Evolutionary conservation across 495 filamentous ascomycete species (phyloP), one percentile per base, ranked within the genome.

Genomic region (Sphaerosporella brunnea): DNA sequence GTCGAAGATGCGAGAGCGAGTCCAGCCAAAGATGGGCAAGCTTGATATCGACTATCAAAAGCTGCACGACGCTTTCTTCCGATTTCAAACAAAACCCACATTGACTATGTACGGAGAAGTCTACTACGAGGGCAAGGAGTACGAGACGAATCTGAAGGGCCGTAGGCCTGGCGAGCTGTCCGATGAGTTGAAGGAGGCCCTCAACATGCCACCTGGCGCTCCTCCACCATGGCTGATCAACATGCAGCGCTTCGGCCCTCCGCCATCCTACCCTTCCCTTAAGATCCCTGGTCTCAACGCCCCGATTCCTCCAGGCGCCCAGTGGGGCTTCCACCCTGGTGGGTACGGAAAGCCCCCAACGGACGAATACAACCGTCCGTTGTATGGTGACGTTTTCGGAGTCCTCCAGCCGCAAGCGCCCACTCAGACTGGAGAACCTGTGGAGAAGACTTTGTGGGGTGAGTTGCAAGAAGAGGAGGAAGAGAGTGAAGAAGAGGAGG

Each of bases 101-200:
- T 65, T 97, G 42, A 96, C 90, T 35, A 75, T 86, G 16, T 96
- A 93, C 57, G 90, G 90, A 23, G 90, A 97, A 63, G 86, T 96
- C 15, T 97, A 97, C 64, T 95, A 94, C 60, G 90, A 97, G 58
- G 90, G 90, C 54, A 97, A 97, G 61, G 90, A 97, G 64, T 93
- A 83, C 62, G 90, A 97, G 65, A 93, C 87, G 4, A 93, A 96
- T 66, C 71, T 93, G 38, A 76, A 77, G 53, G 82, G 94, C 65
- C 71, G 94, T 39, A 77, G 83, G 44, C 84, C 92, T 2, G 90
- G 90, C 28, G 87, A 96, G 55, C 62, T 95, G 37, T 90, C 80
- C 54, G 81, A 94, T 26, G 80, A 86, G 53, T 68, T 96, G 36
- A 85, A 84, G 56, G 90, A 96, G 53, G 88, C 90, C 13, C 71